Percentiles rank a stretch among this genome's conserved stretches.
Conservation (phyloP, 441 rosid genomes). For the Gossypium davidsonii region DNA sequence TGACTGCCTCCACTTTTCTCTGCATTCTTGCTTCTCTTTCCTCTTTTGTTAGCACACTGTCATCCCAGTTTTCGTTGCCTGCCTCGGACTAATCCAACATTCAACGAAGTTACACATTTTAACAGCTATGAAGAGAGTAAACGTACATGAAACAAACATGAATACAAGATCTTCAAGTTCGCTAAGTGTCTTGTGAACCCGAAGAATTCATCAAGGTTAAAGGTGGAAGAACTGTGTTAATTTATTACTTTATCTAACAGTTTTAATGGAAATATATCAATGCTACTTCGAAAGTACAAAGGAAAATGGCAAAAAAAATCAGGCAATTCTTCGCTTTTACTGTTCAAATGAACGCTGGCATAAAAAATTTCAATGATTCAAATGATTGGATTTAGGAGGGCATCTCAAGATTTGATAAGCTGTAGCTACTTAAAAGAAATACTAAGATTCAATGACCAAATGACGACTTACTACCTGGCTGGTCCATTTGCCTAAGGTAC, state of each 20-base stretch:
- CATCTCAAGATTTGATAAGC: neutral
- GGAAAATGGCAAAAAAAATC: too few relatives aligned
- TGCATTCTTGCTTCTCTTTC: constrained; percentile 67
- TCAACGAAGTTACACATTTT: constrained; percentile 7
- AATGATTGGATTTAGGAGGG: neutral
- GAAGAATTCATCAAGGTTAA: too few relatives aligned
- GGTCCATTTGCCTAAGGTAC: constrained; percentile 51
- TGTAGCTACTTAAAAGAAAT: neutral
- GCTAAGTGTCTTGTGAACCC: neutral
- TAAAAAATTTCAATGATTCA: too few relatives aligned
- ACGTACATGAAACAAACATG: neutral
- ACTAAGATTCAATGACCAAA: neutral
- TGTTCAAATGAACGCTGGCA: too few relatives aligned
- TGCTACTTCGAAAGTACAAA: too few relatives aligned
- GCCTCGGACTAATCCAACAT: constrained; percentile 46
- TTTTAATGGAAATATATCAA: too few relatives aligned
- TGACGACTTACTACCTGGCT: constrained; percentile 39
- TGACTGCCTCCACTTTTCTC: constrained; percentile 62
- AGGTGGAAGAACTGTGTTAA: too few relatives aligned
- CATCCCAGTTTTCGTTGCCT: constrained; percentile 73
- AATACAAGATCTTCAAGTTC: neutral
- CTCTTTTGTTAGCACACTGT: constrained; percentile 71
- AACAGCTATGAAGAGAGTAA: neutral
- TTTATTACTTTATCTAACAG: too few relatives aligned
- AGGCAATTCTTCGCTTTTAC: too few relatives aligned